Conservation (phyloP, 2,329 filamentous ascomycete species). For the Penicillium verrucosum region DNA sequence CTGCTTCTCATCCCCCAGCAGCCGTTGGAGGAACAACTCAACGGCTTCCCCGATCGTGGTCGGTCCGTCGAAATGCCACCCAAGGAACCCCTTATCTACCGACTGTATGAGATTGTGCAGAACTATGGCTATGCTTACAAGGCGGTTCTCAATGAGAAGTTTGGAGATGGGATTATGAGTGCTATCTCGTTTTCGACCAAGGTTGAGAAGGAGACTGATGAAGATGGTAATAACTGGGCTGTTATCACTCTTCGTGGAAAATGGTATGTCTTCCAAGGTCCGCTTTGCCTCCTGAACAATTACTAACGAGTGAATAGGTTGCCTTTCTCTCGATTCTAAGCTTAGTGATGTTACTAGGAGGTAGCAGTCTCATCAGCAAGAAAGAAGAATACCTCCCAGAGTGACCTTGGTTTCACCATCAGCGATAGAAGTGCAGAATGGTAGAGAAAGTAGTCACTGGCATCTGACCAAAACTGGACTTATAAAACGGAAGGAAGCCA, state of each 20-base stretch:
- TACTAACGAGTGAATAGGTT: slow-evolving; percentile 33
- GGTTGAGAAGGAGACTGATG: slow-evolving; percentile 90
- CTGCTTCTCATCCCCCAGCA: slow-evolving; percentile 61
- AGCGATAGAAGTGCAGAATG: background rate
- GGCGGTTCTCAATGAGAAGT: slow-evolving; percentile 92
- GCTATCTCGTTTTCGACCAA: slow-evolving; percentile 88
- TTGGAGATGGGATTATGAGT: slow-evolving; percentile 93
- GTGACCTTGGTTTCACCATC: background rate
- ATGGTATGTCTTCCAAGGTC: slow-evolving; percentile 54
- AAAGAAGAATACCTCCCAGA: too few species aligned
- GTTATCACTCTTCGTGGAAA: slow-evolving; percentile 80
- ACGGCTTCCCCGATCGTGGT: slow-evolving; percentile 77
- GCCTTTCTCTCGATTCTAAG: slow-evolving; percentile 47
- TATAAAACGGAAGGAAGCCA: too few species aligned
- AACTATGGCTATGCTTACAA: slow-evolving; percentile 98
- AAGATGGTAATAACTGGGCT: slow-evolving; percentile 75
- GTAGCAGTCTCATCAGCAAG: background rate
- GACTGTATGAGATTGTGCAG: slow-evolving; percentile 90
- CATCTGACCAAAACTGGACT: background rate
- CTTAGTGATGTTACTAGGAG: background rate
- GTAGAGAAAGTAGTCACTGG: background rate
- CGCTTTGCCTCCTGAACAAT: background rate
- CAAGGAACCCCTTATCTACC: slow-evolving; percentile 81
- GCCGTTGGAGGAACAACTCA: slow-evolving; percentile 60
- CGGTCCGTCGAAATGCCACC: slow-evolving; percentile 77